Evolutionary conservation across 306 rosid species (phyloP), one percentile per base, ranked within the genome.

Genomic region (Prunus kanzakura): DNA sequence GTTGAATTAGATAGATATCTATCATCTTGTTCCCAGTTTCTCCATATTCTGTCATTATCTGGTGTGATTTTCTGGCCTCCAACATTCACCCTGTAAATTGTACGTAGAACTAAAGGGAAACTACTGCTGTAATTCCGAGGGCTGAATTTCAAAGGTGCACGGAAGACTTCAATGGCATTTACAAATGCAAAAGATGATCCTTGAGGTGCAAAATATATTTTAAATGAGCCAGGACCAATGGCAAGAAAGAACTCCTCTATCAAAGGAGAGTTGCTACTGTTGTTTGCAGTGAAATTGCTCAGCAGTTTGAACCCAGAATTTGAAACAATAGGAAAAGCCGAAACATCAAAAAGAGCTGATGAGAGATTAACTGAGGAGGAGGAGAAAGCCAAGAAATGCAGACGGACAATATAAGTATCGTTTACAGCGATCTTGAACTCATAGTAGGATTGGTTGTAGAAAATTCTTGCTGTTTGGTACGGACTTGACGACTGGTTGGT

Each of bases 131-230:
- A 73, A 15, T 11, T 11, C 50, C 32, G 11, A 9, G 14, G 25
- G 62, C 4, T 66, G 79, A 79, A 78, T 32, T 35, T 19, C 2
- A 60, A 18, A 51, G 83, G 84, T 29, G 81, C 73, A 43, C 65
- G 82, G 67, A 89, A 78, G 46, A 86, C 67, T 81, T 89, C 91
- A 11, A 87, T 84, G 49, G 91, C 93, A 75, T 87, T 89, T 1
- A 85, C 74, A 76, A 76, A 84, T 0, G 93, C 93, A 52, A 86
- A 54, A n/a, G 88, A 81, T 15, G 88, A 74, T 25, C 13, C 67
- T 9, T 11, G 63, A 29, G 89, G 89, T 0, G 51, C n/a, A 27
- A 87, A 86, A 41, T 32, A 61, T 3, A 87, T 52, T 15, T 38
- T 27, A 9, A 89, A 83, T 47, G 43, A 43, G 2, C n/a, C 22